A percentile compares a stretch with the other conserved stretches of the same genome.
Conservation (phyloP, 495 filamentous ascomycete species). For the Aspergillus haitiensis region DNA sequence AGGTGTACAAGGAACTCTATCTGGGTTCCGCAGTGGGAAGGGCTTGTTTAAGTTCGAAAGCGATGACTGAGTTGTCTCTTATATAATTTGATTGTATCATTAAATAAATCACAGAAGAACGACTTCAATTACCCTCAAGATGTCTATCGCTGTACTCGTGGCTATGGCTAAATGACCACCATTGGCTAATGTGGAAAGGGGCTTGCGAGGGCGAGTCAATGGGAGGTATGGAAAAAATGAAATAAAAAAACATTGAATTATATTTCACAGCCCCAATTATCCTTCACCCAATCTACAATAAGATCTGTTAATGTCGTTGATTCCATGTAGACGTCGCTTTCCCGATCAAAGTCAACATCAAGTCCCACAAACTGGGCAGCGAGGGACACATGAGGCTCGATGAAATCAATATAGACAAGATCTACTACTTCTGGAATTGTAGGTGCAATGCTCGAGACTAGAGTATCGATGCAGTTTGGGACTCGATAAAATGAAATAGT, state of each 20-base stretch:
- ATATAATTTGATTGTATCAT: conserved; percentile 17
- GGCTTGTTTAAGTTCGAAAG: conserved; percentile 80
- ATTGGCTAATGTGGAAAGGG: too few species aligned
- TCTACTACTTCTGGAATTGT: conserved; percentile 68
- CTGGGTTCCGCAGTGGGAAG: conserved; percentile 81
- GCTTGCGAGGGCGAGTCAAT: too few species aligned
- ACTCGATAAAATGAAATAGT: conserved; percentile 71
- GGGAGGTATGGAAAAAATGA: too few species aligned
- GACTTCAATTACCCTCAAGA: not conserved
- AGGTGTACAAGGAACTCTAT: conserved; percentile 72
- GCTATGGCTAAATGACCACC: too few species aligned
- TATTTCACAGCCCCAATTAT: conserved; percentile 63
- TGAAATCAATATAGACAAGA: conserved; percentile 87
- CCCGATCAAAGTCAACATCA: conserved; percentile 51
- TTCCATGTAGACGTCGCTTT: conserved; percentile 64
- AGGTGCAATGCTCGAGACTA: conserved; percentile 53
- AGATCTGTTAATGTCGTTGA: conserved; percentile 69
- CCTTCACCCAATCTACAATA: conserved; percentile 73
- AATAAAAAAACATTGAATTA: not conserved
- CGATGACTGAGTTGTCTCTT: conserved; percentile 33
- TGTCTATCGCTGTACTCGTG: too few species aligned
- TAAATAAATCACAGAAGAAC: conserved; percentile 3
- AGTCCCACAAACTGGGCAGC: conserved; percentile 69
- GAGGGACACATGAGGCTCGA: conserved; percentile 72
- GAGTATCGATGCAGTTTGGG: conserved; percentile 77